phyloP scores from a whole-genome alignment of 2,329 filamentous ascomycete species.

The Paracamarosporium sp. region DNA sequence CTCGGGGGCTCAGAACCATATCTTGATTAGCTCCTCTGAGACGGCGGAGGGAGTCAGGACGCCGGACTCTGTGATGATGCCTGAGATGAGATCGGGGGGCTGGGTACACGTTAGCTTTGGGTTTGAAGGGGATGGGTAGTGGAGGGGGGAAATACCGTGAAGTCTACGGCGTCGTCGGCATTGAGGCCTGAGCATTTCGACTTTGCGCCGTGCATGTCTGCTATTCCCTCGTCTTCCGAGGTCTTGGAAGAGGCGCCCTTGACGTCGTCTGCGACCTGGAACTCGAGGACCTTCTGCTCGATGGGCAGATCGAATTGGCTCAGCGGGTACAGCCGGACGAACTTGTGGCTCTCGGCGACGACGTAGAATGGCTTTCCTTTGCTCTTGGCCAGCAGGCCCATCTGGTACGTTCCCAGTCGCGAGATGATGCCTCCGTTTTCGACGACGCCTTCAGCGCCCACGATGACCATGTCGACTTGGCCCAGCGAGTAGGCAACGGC shows the following conservation, averaged over 20 bases:
- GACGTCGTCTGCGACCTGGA: slow-evolving; percentile 61
- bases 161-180: slow-evolving; percentile 67
- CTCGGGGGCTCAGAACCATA: slow-evolving; percentile 52
- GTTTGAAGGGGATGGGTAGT: neutral
- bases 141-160: slow-evolving; percentile 61
- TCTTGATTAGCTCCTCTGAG: slow-evolving; percentile 73
- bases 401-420: slow-evolving; percentile 83
- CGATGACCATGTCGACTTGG: slow-evolving; percentile 72
- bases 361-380: slow-evolving; percentile 84
- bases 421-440: slow-evolving; percentile 94
- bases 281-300: slow-evolving; percentile 78
- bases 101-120: slow-evolving; percentile 38
- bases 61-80: slow-evolving; percentile 78
- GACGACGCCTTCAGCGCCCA: slow-evolving; percentile 82
- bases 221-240: slow-evolving; percentile 51
- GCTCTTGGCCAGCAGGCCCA: slow-evolving; percentile 79
- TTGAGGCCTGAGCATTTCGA: slow-evolving; percentile 27
- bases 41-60: slow-evolving; percentile 74
- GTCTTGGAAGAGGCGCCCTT: slow-evolving; percentile 42
- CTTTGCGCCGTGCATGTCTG: slow-evolving; percentile 30
- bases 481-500: slow-evolving; percentile 81
- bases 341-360: slow-evolving; percentile 95
- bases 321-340: slow-evolving; percentile 84
- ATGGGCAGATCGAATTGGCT: slow-evolving; percentile 83
- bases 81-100: slow-evolving; percentile 73